Base-by-base conservation (phyloP, 352 stramenopile species). In the Globisporangium apiculatum region DNA sequence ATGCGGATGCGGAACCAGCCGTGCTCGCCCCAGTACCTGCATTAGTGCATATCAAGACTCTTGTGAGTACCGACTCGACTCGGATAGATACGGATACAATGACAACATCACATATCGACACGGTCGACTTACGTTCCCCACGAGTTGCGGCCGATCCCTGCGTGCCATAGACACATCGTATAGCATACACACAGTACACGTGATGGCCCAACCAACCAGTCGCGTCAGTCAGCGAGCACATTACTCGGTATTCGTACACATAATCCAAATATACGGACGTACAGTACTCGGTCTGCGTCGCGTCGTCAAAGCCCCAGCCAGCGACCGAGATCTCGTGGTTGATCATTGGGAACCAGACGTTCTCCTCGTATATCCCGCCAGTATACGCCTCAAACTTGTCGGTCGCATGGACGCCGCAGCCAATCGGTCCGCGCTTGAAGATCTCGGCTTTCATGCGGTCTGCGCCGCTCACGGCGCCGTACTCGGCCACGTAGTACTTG, bases 381-480 rank as follows among this genome's bases (percentile, higher is more conserved):
- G 55, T 64, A 71, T 96, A 96, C 36, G 73, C 67, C 31, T 84
- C 75, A 38, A 96, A 96, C 62, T 94, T 91, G 55, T 87, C 67
- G 0, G 87, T 95, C n/a, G 85, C 87, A 52, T 92, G 79, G 41
- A 96, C 78, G 35, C 83, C 84, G 54, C 89, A 97, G 15, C 88
- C 87, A 55, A 97, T 95, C 7, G 89, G 89, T 0, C 89, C 89
- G 41, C 88, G 87, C 64, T 94, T 91, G 72, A 81, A 96, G 50
- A 97, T 91, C 75, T 97, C 91, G 3, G 86, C 83, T 72, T 97
- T 97, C 87, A 97, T 97, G 41, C 70, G 79, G 59, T 94, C 69
- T 48, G 69, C 85, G 52, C 88, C 91, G 48, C 73, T 87, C 17
- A 97, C 88, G 42, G 71, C 78, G 51, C 89, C 90, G 59, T 96